Evolutionary conservation across 1,139 yeast genomes (phyloP).

Genomic region (Hanseniaspora gamundiae): DNA sequence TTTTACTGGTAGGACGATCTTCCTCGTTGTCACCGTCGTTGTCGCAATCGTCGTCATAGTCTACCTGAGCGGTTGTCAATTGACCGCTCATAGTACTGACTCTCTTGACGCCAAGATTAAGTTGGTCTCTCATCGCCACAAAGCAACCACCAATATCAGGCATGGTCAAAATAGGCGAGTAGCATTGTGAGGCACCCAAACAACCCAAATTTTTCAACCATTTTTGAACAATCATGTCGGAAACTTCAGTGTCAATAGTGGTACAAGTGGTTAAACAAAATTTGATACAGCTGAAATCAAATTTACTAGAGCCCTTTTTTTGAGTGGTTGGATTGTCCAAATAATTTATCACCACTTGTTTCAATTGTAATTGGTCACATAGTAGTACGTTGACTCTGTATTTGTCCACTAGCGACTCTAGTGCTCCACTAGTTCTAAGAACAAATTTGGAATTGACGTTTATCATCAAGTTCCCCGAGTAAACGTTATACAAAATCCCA

Average conservation of each 20-base stretch:
- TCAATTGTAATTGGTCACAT: slow-evolving; percentile 83
- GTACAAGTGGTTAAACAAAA: slow-evolving; percentile 88
- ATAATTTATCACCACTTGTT: slow-evolving; percentile 85
- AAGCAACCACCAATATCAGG: slow-evolving; percentile 97
- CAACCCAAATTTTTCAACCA: slow-evolving; percentile 90
- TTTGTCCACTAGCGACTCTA: slow-evolving; percentile 67
- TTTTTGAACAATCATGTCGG: slow-evolving; percentile 80
- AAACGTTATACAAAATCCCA: slow-evolving; percentile 71
- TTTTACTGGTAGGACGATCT: not conserved
- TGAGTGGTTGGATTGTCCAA: slow-evolving; percentile 86
- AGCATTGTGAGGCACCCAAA: slow-evolving; percentile 58
- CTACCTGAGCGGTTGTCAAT: slow-evolving; percentile 15
- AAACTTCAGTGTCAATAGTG: slow-evolving; percentile 91
- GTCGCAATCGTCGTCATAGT: slow-evolving; percentile 20
- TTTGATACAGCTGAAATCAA: slow-evolving; percentile 66
- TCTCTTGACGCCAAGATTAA: slow-evolving; percentile 48
- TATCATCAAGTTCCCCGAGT: slow-evolving; percentile 69
- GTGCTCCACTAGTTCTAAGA: slow-evolving; percentile 74
- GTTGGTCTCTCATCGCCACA: slow-evolving; percentile 83
- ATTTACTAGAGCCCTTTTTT: slow-evolving; percentile 62
- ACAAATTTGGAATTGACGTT: slow-evolving; percentile 64
- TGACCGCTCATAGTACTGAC: slow-evolving; percentile 34
- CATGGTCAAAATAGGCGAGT: slow-evolving; percentile 80
- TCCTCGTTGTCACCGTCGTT: slow-evolving; percentile 9
- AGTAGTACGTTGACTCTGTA: slow-evolving; percentile 62